Evolutionary conservation across 768 basidiomycete species (phyloP), one percentile per base, ranked within the genome.

Genomic region (Daedaleopsis sinensis): DNA sequence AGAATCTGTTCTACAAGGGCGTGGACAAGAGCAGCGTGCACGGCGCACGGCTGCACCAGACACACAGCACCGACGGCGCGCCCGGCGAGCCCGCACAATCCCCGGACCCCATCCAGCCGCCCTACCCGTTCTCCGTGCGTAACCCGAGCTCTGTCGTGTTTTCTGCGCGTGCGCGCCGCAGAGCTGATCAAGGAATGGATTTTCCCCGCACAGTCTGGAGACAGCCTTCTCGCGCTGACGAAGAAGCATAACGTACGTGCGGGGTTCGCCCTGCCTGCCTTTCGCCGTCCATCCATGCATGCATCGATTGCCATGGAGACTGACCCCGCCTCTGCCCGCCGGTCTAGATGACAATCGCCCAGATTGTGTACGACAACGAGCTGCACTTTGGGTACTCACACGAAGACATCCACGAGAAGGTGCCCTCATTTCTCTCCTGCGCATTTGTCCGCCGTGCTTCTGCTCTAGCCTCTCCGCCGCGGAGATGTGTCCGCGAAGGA

Each of bases 1-100:
- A 98, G 77, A 98, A 98, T 71, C 71, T 97, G 63, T 98, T 93
- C 72, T 98, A 97, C 81, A 94, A 93, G 74, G 87, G 91, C 18
- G 91, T 96, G 27, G 86, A 95, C 74, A 94, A 96, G 75, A 78
- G 80, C 55, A 79, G 77, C 11, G 94, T 95, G 5, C 91, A 94
- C 60, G 86, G 85, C 16, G 89, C 94, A 37, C 83, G 96, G 39
- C 77, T 93, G 47, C 85, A 91, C 67, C 90, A 91, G 65, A 79
- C 76, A 13, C 83, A 85, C 67, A 79, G 75, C 23, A 57, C 58
- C 23, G 65, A 70, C 12, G 59, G 69, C 24, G 64, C 62, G 13
- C 64, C 58, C 12, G 64, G 46, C 9, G 59, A 51, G 11, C 47
- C 56, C 18, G 48, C 62, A 11, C 47, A 52, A 32, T 48, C 60